phyloP scores from a whole-genome alignment of 805 yeast species.

The Schwanniomyces sp. region DNA sequence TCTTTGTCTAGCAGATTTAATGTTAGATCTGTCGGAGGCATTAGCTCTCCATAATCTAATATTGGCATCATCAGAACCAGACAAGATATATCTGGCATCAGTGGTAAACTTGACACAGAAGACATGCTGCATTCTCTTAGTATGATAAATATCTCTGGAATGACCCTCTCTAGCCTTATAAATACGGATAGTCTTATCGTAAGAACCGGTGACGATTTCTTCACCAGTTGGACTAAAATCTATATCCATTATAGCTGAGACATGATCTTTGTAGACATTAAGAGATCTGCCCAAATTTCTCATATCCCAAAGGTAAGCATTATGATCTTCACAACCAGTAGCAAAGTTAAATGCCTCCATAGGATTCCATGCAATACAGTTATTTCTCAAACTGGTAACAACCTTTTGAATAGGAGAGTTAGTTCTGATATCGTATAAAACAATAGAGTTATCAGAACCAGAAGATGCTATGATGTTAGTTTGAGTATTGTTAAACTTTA shows the following conservation, averaged over 20 bases:
- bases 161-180: conserved; percentile 80
- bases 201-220: conserved; percentile 92
- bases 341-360: conserved; percentile 96
- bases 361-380: conserved; percentile 93
- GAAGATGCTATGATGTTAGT: conserved; percentile 86
- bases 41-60: conserved; percentile 89
- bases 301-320: conserved; percentile 95
- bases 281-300: conserved; percentile 79
- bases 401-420: conserved; percentile 91
- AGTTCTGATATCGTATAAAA: conserved; percentile 87
- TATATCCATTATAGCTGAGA: conserved; percentile 90
- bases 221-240: conserved; percentile 98
- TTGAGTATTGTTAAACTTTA: conserved; percentile 86
- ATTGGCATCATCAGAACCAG: conserved; percentile 97
- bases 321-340: conserved; percentile 91
- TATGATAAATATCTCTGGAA: conserved; percentile 92
- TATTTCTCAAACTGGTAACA: conserved; percentile 77
- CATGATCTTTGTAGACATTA: conserved; percentile 92
- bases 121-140: conserved; percentile 96
- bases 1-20: conserved; percentile 78
- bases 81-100: conserved; percentile 82
- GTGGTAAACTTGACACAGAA: conserved; percentile 81
- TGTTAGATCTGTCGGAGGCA: conserved; percentile 81
- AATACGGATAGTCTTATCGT: conserved; percentile 88
- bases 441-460: conserved; percentile 82